Evolutionary conservation across 1,139 yeast species (phyloP).

Genomic region (Lodderomyces pseudojiufengensis): DNA sequence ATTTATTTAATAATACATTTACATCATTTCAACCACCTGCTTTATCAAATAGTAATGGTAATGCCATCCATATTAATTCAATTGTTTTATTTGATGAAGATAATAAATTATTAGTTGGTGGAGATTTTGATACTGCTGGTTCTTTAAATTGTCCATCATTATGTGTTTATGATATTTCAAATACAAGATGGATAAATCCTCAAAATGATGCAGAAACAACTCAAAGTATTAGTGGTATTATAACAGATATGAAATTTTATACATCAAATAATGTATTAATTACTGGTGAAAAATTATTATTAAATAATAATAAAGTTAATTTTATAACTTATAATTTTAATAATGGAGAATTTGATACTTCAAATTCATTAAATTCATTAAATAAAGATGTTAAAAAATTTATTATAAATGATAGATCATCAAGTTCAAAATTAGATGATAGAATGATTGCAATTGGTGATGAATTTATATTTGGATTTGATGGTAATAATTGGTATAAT

Average conservation of each 20-base stretch:
- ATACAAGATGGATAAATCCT: constrained; percentile 54
- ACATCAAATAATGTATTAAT: constrained; percentile 50
- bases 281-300: constrained; percentile 53
- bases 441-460: constrained; percentile 57
- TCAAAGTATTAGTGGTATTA: constrained; percentile 43
- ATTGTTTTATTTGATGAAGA: constrained; percentile 51
- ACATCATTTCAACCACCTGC: constrained; percentile 48
- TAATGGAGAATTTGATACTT: constrained; percentile 22
- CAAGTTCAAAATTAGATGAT: constrained; percentile 39
- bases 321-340: constrained; percentile 55
- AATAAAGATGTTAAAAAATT: constrained; percentile 43
- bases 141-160: constrained; percentile 57
- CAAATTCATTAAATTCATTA: constrained; percentile 21
- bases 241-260: constrained; percentile 53
- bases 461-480: constrained; percentile 45
- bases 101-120: constrained; percentile 65
- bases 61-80: constrained; percentile 43
- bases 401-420: constrained; percentile 46
- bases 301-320: constrained; percentile 29
- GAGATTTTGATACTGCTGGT: constrained; percentile 63
- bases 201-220: constrained; percentile 30
- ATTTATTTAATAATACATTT: constrained; percentile 38
- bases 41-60: constrained; percentile 24
- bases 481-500: constrained; percentile 46
- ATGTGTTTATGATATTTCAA: constrained; percentile 62